phyloP scores from a whole-genome alignment of 2,329 filamentous ascomycete genomes.

The Fusarium sp. region DNA sequence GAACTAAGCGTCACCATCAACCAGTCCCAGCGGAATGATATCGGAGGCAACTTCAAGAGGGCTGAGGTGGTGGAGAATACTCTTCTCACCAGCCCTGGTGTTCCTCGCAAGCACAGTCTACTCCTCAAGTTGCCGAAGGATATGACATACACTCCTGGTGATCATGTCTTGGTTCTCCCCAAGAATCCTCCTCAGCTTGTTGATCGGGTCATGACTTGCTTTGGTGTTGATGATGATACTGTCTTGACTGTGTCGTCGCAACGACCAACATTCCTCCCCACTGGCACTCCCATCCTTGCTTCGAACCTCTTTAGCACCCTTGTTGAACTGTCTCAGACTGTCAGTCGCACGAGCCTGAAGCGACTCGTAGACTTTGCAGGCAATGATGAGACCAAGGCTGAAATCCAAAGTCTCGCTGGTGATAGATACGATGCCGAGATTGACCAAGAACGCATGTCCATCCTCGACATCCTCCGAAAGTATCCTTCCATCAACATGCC shows the following conservation, averaged over 20 bases:
- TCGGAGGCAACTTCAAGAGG: conserved; percentile 21
- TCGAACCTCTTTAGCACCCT: conserved; percentile 73
- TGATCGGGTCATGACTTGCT: conserved; percentile 71
- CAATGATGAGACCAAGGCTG: conserved; percentile 57
- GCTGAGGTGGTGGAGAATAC: conserved; percentile 10
- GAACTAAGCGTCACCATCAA: background rate
- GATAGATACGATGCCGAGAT: conserved; percentile 60
- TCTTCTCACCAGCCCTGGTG: conserved; percentile 15
- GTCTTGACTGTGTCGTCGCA: conserved; percentile 67
- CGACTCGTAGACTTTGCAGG: conserved; percentile 48
- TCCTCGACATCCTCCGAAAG: conserved; percentile 75
- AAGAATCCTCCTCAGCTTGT: conserved; percentile 73
- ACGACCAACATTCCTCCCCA: conserved; percentile 63
- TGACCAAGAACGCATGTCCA: conserved; percentile 65
- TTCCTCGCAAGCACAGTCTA: conserved; percentile 66
- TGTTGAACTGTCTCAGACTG: conserved; percentile 77
- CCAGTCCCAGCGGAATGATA: background rate
- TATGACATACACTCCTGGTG: conserved; percentile 74
- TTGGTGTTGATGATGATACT: conserved; percentile 75
- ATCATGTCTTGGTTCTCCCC: conserved; percentile 79
- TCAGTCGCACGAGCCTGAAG: conserved; percentile 67
- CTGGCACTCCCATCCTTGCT: conserved; percentile 65
- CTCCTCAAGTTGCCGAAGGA: conserved; percentile 73
- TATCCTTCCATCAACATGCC: conserved; percentile 68
- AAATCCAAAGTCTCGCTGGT: conserved; percentile 58